A percentile compares a stretch with the other conserved stretches of the same genome.
These are phyloP conservation scores for Botryosphaeria agaves DNA, from an alignment of 2,329 filamentous ascomycete genomes.

Conservation along the genomic window DNA sequence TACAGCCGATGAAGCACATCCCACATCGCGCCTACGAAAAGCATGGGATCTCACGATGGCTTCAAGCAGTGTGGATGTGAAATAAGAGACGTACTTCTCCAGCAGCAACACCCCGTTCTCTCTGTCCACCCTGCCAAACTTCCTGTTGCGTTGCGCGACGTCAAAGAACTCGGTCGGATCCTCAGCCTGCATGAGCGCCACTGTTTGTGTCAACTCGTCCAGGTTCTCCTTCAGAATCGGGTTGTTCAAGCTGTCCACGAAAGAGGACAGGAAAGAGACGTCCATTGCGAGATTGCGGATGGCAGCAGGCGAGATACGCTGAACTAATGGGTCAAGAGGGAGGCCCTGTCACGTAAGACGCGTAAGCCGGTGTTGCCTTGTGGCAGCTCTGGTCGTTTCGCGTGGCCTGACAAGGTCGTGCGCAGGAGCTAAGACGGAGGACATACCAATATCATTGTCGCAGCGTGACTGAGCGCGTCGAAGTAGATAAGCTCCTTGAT, in stretches of 20 bases:
- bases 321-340: conserved; percentile 62
- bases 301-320: conserved; percentile 73
- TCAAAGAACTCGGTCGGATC: conserved; percentile 98
- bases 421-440: too few species aligned
- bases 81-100: conserved; percentile 49
- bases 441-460: conserved; percentile 62
- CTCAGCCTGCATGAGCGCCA: conserved; percentile 67
- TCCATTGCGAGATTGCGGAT: conserved; percentile 68
- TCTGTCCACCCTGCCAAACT: conserved; percentile 84
- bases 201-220: conserved; percentile 85
- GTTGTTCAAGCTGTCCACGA: conserved; percentile 75
- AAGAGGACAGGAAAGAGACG: conserved; percentile 66
- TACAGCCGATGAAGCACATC: too few species aligned
- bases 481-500: conserved; percentile 98
- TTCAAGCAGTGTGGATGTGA: not conserved
- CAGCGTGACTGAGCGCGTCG: conserved; percentile 81
- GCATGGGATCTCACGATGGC: too few species aligned
- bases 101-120: conserved; percentile 74
- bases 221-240: conserved; percentile 78
- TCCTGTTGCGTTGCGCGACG: conserved; percentile 72
- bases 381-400: too few species aligned
- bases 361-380: too few species aligned
- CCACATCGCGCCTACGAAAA: too few species aligned
- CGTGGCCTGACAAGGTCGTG: too few species aligned
- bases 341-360: conserved; percentile 51